A percentile compares a stretch with the other conserved stretches of the same genome.
Conservation (phyloP, 1,139 yeast species). For the Starmera stellimalicola region DNA sequence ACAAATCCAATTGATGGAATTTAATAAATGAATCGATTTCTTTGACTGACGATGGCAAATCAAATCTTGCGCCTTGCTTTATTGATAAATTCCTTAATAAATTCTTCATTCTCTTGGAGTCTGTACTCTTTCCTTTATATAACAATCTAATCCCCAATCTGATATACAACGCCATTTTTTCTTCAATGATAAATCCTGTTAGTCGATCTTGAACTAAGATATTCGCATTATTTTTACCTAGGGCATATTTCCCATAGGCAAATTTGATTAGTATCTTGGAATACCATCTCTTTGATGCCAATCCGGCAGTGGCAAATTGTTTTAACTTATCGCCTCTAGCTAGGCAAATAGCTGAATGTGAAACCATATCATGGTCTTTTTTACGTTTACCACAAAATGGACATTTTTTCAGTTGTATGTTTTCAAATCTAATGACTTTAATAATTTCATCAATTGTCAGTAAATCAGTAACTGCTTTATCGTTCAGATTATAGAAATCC, state of each 20-base stretch:
- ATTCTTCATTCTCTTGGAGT: constrained; percentile 43
- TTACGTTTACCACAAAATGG: constrained; percentile 66
- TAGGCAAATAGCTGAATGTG: constrained; percentile 84
- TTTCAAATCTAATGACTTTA: constrained; percentile 27
- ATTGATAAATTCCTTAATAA: constrained; percentile 57
- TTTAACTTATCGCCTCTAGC: constrained; percentile 67
- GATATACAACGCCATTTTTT: constrained; percentile 84
- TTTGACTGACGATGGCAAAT: constrained; percentile 50
- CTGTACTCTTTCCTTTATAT: constrained; percentile 65
- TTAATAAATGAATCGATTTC: constrained; percentile 72
- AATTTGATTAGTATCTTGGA: constrained; percentile 72
- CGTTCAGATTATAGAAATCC: constrained; percentile 9
- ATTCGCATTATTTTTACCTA: constrained; percentile 90
- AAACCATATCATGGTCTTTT: constrained; percentile 56
- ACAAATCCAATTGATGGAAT: constrained; percentile 68
- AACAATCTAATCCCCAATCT: constrained; percentile 77
- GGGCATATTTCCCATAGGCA: constrained; percentile 77
- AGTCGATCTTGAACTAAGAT: constrained; percentile 86
- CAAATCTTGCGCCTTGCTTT: constrained; percentile 81
- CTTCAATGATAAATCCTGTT: constrained; percentile 83
- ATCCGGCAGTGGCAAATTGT: constrained; percentile 67
- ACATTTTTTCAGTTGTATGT: constrained; percentile 31
- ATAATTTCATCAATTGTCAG: constrained; percentile 45
- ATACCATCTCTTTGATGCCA: constrained; percentile 87
- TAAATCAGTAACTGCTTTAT: constrained; percentile 14